Conservation (phyloP, 805 yeast species). For the Lipomyces chichibuensis region DNA sequence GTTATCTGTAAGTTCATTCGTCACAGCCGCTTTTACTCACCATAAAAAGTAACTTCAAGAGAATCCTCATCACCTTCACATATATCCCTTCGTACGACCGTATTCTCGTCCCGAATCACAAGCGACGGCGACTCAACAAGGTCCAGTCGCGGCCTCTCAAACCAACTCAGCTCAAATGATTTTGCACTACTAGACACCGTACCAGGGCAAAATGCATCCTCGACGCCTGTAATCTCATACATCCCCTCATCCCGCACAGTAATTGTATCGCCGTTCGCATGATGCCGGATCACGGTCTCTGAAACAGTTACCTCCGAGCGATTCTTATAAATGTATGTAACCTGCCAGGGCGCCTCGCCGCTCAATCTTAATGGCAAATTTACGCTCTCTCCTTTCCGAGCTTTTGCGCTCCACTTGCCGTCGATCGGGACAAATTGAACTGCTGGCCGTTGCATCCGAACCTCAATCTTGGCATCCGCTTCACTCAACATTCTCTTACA, state of each 20-base stretch:
- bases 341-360: conserved; percentile 60
- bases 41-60: conserved; percentile 56
- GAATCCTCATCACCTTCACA: conserved; percentile 56
- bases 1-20: neutral
- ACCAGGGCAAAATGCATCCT: conserved; percentile 59
- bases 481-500: conserved; percentile 74
- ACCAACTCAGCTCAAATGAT: conserved; percentile 49
- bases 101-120: conserved; percentile 37
- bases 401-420: conserved; percentile 41
- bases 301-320: conserved; percentile 10
- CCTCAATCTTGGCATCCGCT: conserved; percentile 65
- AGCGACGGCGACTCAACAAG: conserved; percentile 45
- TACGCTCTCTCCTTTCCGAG: conserved; percentile 58
- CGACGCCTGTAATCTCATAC: conserved; percentile 52
- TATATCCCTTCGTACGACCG: conserved; percentile 47
- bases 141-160: conserved; percentile 52
- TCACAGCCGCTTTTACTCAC: conserved; percentile 39
- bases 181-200: conserved; percentile 44
- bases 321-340: conserved; percentile 38
- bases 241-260: conserved; percentile 52
- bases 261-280: conserved; percentile 42
- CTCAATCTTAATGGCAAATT: conserved; percentile 61
- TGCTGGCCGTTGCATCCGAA: conserved; percentile 70
- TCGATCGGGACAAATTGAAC: conserved; percentile 52
- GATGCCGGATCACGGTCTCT: conserved; percentile 8